Base-by-base conservation (phyloP, 2,329 filamentous ascomycete genomes). In the Trichoderma afroharzianum region DNA sequence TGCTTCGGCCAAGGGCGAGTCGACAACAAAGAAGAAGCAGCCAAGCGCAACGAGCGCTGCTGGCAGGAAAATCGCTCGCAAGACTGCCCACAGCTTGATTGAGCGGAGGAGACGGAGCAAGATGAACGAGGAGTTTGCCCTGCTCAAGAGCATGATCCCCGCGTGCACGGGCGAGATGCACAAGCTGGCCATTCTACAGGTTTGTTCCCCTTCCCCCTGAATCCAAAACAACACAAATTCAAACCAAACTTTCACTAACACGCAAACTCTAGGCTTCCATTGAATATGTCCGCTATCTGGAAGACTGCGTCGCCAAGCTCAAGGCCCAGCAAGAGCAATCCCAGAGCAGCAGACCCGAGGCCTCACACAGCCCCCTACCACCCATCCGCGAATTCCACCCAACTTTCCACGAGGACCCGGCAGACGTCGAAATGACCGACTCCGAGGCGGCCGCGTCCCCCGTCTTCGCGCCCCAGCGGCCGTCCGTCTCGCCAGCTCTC, bases 131-230 rank as follows among this genome's bases (percentile, higher is more conserved):
- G 96, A 98, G 82, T 98, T 98, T 83, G 92, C 90, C 2, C 92
- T 97, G 18, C 83, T 98, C 75, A 98, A 98, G 83, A 89, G 92
- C 77, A 94, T 99, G 93, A 97, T 98, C 71, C 96, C 96, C 0
- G 95, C 96, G 2, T 98, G 96, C 81, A 90, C 88, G n/a, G 95
- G 94, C 7, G 95, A 98, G 78, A 98, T 98, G 96, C 96, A 98
- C 82, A 99, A 99, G 82, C 84, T 98, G 71, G 94, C 95, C 18
- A 98, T 98, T 76, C 83, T 98, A 64, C 94, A 98, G 89, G 95
- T 97, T 80, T 74, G 87, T 50, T 43, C 26, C 11, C 43, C 4
- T 6, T 18, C 18, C 7, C 53, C 32, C 32, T 14, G 21, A 28
- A 26, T 21, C 43, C 4, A 12, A 11, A n/a, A 21, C 7, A 5